These are phyloP conservation scores for Yamadazyma scolyti DNA, from an alignment of 805 yeast species.

Conservation along the genomic window DNA sequence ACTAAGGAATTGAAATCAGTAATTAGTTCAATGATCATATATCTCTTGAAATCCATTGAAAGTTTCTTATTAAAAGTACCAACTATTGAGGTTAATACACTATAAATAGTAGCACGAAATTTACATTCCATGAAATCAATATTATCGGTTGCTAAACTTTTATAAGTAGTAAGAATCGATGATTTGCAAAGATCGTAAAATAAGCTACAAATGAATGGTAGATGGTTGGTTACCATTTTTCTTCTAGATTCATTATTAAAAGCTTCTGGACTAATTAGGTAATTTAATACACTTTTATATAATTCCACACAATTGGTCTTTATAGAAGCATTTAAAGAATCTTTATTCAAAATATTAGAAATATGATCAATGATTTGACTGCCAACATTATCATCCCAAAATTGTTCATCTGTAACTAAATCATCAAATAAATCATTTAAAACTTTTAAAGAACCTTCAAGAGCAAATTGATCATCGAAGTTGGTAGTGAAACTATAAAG, in stretches of 20 bases:
- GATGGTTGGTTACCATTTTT: slow-evolving; percentile 27
- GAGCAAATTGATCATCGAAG: slow-evolving; percentile 21
- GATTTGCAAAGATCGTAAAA: slow-evolving; percentile 15
- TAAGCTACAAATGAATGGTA: slow-evolving; percentile 14
- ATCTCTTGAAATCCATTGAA: slow-evolving; percentile 12
- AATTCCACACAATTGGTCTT: slow-evolving; percentile 42
- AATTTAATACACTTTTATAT: slow-evolving; percentile 50
- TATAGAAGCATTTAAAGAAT: slow-evolving; percentile 32
- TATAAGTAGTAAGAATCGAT: slow-evolving; percentile 8
- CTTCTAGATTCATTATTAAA: slow-evolving; percentile 34
- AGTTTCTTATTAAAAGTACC: slow-evolving; percentile 26
- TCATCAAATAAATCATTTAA: slow-evolving; percentile 82
- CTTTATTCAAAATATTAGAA: slow-evolving; percentile 25
- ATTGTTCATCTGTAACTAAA: slow-evolving; percentile 79
- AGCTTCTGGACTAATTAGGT: slow-evolving; percentile 50
- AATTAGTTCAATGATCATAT: slow-evolving; percentile 13
- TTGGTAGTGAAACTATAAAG: slow-evolving; percentile 43
- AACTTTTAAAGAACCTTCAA: slow-evolving; percentile 56
- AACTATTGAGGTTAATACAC: slow-evolving; percentile 19
- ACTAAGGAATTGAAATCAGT: slow-evolving; percentile 19
- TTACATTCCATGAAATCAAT: slow-evolving; percentile 10
- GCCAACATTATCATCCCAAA: slow-evolving; percentile 74
- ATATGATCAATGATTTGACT: slow-evolving; percentile 49
- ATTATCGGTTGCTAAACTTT: background rate
- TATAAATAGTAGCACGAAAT: slow-evolving; percentile 23